phyloP scores from a whole-genome alignment of 1,284 basidiomycete species.

The Sporisorium exsertum region DNA sequence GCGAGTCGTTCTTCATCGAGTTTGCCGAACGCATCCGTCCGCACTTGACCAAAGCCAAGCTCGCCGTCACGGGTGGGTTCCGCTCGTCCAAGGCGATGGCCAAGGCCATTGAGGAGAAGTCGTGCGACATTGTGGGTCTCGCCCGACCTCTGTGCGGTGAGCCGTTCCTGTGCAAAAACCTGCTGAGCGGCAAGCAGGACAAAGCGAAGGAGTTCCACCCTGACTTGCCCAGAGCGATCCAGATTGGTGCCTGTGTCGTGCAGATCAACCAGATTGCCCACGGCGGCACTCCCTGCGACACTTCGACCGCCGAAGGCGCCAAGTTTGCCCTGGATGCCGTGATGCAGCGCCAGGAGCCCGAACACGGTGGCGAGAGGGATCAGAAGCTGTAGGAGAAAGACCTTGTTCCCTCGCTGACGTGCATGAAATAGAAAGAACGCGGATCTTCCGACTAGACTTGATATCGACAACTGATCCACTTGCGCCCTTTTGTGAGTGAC shows the following conservation, averaged over 20 bases:
- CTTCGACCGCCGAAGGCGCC: constrained; percentile 51
- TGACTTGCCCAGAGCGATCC: constrained; percentile 37
- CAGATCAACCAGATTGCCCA: constrained; percentile 42
- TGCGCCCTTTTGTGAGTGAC: no score
- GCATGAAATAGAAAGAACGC: no score
- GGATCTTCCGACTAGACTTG: no score
- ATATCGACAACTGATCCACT: neutral
- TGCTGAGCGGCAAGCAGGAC: constrained; percentile 36
- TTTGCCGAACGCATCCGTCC: constrained; percentile 69
- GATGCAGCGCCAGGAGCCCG: constrained; percentile 29
- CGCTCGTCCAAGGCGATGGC: constrained; percentile 76
- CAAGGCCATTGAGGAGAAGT: constrained; percentile 70
- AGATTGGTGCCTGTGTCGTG: constrained; percentile 44
- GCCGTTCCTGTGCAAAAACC: constrained; percentile 45
- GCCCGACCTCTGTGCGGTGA: constrained; percentile 48
- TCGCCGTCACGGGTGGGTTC: constrained; percentile 85
- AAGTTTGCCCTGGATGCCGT: constrained; percentile 36
- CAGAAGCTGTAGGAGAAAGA: constrained; percentile 16
- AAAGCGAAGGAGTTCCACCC: constrained; percentile 35
- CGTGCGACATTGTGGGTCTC: constrained; percentile 54
- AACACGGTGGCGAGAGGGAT: constrained; percentile 46
- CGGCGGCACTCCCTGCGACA: constrained; percentile 32
- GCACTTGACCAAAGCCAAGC: constrained; percentile 70
- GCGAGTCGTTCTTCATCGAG: constrained; percentile 71
- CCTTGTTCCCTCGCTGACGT: no score